Conservation (phyloP, 768 basidiomycete genomes). For the Sporobolomyces phaffii region DNA sequence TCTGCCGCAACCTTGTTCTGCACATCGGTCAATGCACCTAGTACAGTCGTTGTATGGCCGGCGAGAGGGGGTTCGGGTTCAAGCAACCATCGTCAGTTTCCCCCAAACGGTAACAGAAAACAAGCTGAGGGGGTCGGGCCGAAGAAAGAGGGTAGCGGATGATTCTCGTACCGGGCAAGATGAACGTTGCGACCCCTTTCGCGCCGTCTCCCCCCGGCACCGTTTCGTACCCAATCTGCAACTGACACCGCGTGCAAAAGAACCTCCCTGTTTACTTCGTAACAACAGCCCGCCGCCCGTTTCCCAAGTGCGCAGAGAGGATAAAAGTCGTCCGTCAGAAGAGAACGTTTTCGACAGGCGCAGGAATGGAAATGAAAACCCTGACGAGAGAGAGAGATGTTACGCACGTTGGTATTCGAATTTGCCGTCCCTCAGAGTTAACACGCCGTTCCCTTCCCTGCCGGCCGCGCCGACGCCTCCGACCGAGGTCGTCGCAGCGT, state of each 20-base stretch:
- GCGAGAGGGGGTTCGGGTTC: no score
- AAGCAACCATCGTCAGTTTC: no score
- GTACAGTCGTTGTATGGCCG: no score
- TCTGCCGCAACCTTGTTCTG: conserved; percentile 20
- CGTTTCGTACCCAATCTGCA: conserved; percentile 32
- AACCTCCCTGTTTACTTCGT: conserved; percentile 15
- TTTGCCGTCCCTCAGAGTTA: conserved; percentile 20
- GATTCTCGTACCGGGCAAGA: conserved; percentile 15
- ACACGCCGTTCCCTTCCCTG: conserved; percentile 20
- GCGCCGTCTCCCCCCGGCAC: conserved; percentile 16
- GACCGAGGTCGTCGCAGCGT: no score
- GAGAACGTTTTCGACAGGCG: no score
- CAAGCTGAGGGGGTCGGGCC: no score
- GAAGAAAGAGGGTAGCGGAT: no score
- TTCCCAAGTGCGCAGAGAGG: no score
- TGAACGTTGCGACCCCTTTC: conserved; percentile 28
- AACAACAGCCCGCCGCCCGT: no score
- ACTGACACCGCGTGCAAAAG: conserved; percentile 31
- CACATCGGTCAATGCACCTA: conserved; percentile 16
- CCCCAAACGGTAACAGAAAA: neutral
- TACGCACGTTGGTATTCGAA: conserved; percentile 34
- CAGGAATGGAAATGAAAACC: neutral
- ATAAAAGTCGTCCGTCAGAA: no score
- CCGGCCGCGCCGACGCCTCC: conserved; percentile 12
- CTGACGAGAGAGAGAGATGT: neutral